Evolutionary conservation across 257 asterid genomes (phyloP).

Genomic region (Nicotiana attenuata): DNA sequence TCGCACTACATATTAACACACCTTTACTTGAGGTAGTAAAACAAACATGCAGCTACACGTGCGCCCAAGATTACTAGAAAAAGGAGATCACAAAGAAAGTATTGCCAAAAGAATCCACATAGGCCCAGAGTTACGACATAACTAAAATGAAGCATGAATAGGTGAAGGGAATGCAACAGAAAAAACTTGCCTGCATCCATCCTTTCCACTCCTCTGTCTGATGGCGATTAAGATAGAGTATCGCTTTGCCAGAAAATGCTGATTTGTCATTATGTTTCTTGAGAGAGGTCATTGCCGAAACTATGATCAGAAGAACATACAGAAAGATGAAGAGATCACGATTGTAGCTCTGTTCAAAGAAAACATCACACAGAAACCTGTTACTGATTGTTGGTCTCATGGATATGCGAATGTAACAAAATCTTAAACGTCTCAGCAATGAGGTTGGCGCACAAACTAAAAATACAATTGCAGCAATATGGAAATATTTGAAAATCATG

Average conservation of each 20-base stretch:
- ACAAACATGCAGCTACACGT: neutral
- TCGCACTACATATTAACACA: neutral
- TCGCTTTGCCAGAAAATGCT: constrained; percentile 72
- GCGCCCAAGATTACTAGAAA: neutral
- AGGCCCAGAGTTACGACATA: neutral
- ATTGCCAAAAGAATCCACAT: neutral
- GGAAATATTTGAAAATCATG: neutral
- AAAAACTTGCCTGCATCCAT: constrained; percentile 89
- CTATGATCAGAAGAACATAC: constrained; percentile 74
- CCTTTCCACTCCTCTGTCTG: constrained; percentile 99
- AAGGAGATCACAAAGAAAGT: neutral
- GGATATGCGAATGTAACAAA: neutral
- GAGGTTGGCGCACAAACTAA: neutral
- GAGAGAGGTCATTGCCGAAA: constrained; percentile 81
- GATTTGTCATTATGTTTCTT: constrained; percentile 89
- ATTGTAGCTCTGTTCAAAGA: constrained; percentile 73
- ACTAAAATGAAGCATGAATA: neutral
- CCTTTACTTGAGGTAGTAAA: neutral
- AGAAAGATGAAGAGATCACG: constrained; percentile 87
- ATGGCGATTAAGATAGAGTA: constrained; percentile 87
- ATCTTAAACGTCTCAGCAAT: neutral
- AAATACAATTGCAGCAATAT: neutral
- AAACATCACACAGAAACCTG: constrained; percentile 21
- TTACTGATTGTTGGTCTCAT: constrained; percentile 10
- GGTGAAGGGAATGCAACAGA: neutral